Base-by-base conservation (phyloP, 345 rosid genomes). In the Eucalyptus regnans region DNA sequence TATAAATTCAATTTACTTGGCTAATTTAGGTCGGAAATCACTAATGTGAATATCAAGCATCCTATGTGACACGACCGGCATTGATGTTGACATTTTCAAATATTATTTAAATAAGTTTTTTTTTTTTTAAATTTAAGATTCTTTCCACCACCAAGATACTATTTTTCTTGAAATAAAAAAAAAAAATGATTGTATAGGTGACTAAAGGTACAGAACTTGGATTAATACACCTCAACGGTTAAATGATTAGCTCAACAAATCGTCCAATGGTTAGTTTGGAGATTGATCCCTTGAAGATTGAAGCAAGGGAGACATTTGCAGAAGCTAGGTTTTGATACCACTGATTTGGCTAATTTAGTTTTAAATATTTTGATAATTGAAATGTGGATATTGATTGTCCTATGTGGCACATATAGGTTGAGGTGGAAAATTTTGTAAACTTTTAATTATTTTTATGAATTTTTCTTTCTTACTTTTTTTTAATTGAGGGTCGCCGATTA, bases 11-110 rank as follows among this genome's bases (percentile, higher is more conserved):
- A 52, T 18, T 18, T 18, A 18, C 56, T 18, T 0, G 8, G 9
- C 23, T 52, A 52, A 52, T 52, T 52, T 52, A 18, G 56, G 56
- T 18, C 0, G 23, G 4, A 52, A 52, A 52, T 52, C 0, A 0
- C 4, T 52, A 18, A 52, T 2, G 1, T 17, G 0, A 4, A 52
- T 52, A 1, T 52, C 9, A 3, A 4, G 4, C 4, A 18, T 52
- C 56, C 9, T 1, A 52, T 52, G 23, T 52, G 23, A 52, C 4
- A 18, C 0, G 9, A 52, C 0, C 1, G 2, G 2, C 9, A 52
- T 1, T 3, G 4, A 3, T 51, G 8, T 16, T 6, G 20, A 51
- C 8, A 51, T 16, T 51, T 52, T 18, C 18, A 18, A 7, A 3
- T 18, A 0, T 52, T 51, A 7, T 52, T 52, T 23, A 18, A 7